Base-by-base conservation (phyloP, 176 grass and related monocot genomes). In the Raddia guianensis region DNA sequence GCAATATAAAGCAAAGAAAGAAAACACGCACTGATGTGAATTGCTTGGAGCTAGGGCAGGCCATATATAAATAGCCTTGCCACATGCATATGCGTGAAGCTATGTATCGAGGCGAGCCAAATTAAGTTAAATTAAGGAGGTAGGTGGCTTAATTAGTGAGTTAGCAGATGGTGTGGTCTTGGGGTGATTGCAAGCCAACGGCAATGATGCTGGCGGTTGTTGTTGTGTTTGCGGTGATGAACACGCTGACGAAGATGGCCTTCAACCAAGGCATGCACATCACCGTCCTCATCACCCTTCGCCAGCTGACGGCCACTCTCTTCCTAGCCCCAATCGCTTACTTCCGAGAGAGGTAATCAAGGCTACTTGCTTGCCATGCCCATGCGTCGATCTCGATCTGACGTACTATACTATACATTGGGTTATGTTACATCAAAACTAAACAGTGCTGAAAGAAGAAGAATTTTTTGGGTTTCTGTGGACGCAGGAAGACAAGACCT, bases 271-370 rank as follows among this genome's bases (percentile, higher is more conserved):
- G 94, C 56, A 90, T 93, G 84, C 86, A 87, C 63, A 86, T 50
- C 65, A 87, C 90, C 3, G 91, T 97, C 18, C 82, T 93, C 58
- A 88, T 91, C 60, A 91, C 91, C 0, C 81, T 97, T 35, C 87
- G 94, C 3, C 94, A 93, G 66, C 63, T 93, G 27, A 77, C 86
- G 0, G 94, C 94, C 2, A 84, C 72, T 0, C 46, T 97, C 32
- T 91, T 97, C 69, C 82, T 97, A 55, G 79, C 84, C 45, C 94
- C 94, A 0, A 88, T 97, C 54, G 94, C 94, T 33, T 91, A 83
- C 77, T 88, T 91, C 74, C 47, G 75, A 51, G 91, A 97, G 71
- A 97, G 94, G 94, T 91, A 89, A 2, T 5, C 4, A 3, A 40
- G 3, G 2, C 4, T 1, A 40, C 0, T 40, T 40, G 4, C 2